Percentiles rank a stretch among this genome's conserved stretches.
phyloP scores from a whole-genome alignment of 2,329 filamentous ascomycete genomes.

The Talaromyces sp. region DNA sequence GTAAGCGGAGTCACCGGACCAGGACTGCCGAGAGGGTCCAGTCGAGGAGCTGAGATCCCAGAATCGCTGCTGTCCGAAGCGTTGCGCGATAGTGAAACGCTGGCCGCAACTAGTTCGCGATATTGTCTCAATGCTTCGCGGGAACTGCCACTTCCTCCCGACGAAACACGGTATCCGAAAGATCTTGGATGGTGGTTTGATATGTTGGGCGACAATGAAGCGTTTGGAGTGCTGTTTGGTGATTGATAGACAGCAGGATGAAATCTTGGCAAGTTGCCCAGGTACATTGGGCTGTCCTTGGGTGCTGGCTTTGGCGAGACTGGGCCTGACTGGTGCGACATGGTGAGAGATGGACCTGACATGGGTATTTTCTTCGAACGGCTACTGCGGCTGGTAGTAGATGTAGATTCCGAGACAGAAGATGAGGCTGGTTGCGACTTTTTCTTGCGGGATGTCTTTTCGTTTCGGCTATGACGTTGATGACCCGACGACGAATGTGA shows the following conservation, averaged over 20 bases:
- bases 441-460: constrained; percentile 22
- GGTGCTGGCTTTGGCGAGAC: constrained; percentile 32
- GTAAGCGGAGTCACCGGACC: constrained; percentile 48
- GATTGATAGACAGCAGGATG: constrained; percentile 48
- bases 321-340: constrained; percentile 38
- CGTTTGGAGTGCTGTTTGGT: constrained; percentile 25
- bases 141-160: constrained; percentile 36
- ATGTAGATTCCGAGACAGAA: constrained; percentile 18
- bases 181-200: constrained; percentile 35
- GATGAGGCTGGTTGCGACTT: constrained; percentile 21
- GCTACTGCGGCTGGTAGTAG: constrained; percentile 16
- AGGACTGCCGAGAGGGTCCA: constrained; percentile 47
- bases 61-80: constrained; percentile 28
- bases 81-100: constrained; percentile 31
- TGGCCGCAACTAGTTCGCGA: constrained; percentile 43
- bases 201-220: constrained; percentile 27
- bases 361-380: constrained; percentile 20
- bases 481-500: constrained; percentile 25
- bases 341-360: constrained; percentile 23
- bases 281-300: constrained; percentile 41
- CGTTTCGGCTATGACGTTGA: constrained; percentile 21
- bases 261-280: constrained; percentile 46
- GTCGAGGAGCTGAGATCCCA: constrained; percentile 45
- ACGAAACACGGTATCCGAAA: constrained; percentile 33
- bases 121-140: constrained; percentile 44